phyloP scores from a whole-genome alignment of 345 rosid species.

The Eucalyptus pauciflora region DNA sequence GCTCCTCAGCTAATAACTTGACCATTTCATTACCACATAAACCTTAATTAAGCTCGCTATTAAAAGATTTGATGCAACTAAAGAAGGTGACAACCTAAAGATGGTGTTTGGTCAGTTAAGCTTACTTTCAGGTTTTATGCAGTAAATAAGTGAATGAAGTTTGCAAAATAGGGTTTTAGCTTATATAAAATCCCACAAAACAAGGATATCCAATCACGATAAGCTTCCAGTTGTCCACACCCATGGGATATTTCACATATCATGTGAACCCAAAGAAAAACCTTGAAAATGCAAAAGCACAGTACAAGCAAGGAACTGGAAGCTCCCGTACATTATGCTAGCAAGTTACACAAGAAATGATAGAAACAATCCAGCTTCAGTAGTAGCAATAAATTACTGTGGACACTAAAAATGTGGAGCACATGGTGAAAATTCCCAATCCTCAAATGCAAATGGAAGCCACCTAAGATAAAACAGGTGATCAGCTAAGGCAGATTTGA shows the following conservation, averaged over 20 bases:
- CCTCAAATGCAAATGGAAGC: neutral
- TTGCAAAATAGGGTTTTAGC: neutral
- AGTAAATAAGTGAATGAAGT: neutral
- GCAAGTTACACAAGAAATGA: neutral
- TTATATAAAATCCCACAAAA: neutral
- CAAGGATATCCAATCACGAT: neutral
- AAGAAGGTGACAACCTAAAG: neutral
- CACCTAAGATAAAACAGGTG: neutral
- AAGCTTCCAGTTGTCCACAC: neutral
- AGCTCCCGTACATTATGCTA: neutral
- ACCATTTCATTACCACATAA: neutral
- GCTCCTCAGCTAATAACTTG: neutral
- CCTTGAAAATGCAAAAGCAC: neutral
- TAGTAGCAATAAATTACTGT: neutral
- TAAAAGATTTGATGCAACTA: neutral
- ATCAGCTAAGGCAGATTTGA: neutral
- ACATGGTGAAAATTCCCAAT: neutral
- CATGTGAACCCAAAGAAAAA: neutral
- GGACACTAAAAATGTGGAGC: neutral
- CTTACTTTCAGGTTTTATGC: neutral
- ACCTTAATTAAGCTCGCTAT: neutral
- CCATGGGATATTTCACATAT: neutral
- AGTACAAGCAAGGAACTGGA: neutral
- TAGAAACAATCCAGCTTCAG: neutral
- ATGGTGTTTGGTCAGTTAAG: neutral